These are phyloP conservation scores for Takashimella tepidaria DNA, from an alignment of 1,284 basidiomycete species.

Conservation along the genomic window DNA sequence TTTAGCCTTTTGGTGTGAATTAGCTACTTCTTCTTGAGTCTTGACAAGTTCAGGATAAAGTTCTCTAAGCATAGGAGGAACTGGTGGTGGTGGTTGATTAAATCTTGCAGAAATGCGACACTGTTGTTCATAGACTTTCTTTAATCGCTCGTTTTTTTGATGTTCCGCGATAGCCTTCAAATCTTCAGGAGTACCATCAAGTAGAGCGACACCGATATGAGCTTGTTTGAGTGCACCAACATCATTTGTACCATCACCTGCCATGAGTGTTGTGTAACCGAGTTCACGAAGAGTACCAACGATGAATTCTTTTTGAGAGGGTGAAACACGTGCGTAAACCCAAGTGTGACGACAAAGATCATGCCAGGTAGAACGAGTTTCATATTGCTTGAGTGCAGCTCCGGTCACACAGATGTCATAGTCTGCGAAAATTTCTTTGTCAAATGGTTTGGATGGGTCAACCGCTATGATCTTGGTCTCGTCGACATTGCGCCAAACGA, in stretches of 20 bases:
- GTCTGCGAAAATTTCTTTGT: slow-evolving; percentile 66
- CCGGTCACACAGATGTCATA: slow-evolving; percentile 96
- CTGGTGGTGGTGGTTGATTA: slow-evolving; percentile 84
- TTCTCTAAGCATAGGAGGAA: slow-evolving; percentile 75
- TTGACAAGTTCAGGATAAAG: slow-evolving; percentile 83
- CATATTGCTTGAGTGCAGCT: slow-evolving; percentile 78
- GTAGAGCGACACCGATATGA: slow-evolving; percentile 85
- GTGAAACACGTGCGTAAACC: slow-evolving; percentile 97
- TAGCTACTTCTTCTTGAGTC: slow-evolving; percentile 72
- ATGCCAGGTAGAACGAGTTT: slow-evolving; percentile 58
- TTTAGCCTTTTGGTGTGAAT: slow-evolving; percentile 59
- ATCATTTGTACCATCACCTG: slow-evolving; percentile 94
- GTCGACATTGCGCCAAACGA: slow-evolving; percentile 90
- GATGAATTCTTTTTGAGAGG: slow-evolving; percentile 87
- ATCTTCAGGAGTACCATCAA: slow-evolving; percentile 87
- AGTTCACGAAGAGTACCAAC: slow-evolving; percentile 78
- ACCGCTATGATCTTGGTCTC: slow-evolving; percentile 80
- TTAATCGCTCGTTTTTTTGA: slow-evolving; percentile 78
- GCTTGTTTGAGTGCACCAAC: slow-evolving; percentile 95
- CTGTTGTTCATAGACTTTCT: slow-evolving; percentile 94
- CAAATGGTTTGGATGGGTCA: slow-evolving; percentile 68
- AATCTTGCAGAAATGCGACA: slow-evolving; percentile 80
- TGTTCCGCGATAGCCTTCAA: slow-evolving; percentile 88
- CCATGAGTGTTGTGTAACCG: slow-evolving; percentile 90
- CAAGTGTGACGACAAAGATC: slow-evolving; percentile 84